These are phyloP conservation scores for Conoideocrella luteorostrata DNA, from an alignment of 2,329 filamentous ascomycete species.

Conservation along the genomic window DNA sequence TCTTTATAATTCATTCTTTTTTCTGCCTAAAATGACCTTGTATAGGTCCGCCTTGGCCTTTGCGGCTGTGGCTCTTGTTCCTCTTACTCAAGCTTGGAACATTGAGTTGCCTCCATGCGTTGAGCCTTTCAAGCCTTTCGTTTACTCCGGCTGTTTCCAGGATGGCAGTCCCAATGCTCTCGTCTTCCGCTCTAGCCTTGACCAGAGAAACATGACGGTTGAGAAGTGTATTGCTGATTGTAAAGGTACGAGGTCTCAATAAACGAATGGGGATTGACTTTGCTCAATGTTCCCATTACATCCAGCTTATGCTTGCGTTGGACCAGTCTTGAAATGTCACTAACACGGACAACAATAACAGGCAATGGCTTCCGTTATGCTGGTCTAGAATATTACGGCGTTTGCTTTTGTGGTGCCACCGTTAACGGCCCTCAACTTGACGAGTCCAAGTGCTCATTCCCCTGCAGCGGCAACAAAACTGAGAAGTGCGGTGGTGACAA, in stretches of 20 bases:
- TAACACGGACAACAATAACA: conserved; percentile 11
- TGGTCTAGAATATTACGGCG: conserved; percentile 44
- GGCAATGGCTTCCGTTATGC: conserved; percentile 45
- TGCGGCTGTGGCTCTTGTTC: conserved; percentile 32
- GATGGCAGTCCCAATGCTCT: conserved; percentile 32
- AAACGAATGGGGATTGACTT: no score
- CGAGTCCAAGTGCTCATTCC: conserved; percentile 50
- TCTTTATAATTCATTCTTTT: not conserved
- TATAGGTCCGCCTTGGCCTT: conserved; percentile 21
- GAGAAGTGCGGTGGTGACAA: conserved; percentile 41
- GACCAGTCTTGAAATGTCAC: not conserved
- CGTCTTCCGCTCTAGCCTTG: conserved; percentile 33
- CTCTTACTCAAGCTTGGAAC: conserved; percentile 32
- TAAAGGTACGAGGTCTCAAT: conserved; percentile 34
- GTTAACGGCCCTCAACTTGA: conserved; percentile 46
- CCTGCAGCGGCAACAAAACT: conserved; percentile 41
- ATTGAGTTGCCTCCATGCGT: conserved; percentile 39
- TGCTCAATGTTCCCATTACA: no score
- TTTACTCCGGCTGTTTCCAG: conserved; percentile 41
- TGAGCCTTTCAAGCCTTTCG: conserved; percentile 39
- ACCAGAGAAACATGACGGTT: conserved; percentile 37
- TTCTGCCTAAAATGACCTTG: conserved; percentile 9
- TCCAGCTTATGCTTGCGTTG: no score
- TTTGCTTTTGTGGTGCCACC: conserved; percentile 47
- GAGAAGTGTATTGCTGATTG: conserved; percentile 42